Conservation (phyloP, 495 filamentous ascomycete species). For the Pyrenopolyporus hunteri region DNA sequence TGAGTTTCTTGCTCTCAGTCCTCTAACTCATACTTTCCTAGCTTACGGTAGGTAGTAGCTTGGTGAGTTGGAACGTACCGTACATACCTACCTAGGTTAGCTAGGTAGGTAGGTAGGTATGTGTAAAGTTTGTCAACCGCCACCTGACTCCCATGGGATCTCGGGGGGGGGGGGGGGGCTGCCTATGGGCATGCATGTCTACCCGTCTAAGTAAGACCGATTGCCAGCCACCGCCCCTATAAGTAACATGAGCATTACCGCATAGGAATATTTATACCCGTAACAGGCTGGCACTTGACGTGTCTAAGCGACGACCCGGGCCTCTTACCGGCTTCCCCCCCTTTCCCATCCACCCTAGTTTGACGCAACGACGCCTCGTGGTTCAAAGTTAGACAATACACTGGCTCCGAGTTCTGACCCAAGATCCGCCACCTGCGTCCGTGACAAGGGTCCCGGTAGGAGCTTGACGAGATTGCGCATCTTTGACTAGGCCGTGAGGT, state of each 20-base stretch:
- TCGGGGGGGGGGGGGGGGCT: too few species aligned
- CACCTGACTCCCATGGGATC: too few species aligned
- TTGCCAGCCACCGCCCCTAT: too few species aligned
- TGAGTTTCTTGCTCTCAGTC: too few species aligned
- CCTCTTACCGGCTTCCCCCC: background rate
- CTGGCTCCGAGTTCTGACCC: conserved; percentile 9
- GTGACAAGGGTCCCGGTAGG: conserved; percentile 22
- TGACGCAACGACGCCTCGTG: conserved; percentile 21
- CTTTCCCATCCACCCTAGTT: background rate
- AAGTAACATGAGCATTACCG: too few species aligned
- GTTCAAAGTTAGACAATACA: conserved; percentile 13
- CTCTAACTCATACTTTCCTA: conserved; percentile 6
- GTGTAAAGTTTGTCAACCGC: too few species aligned
- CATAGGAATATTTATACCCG: too few species aligned
- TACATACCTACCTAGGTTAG: conserved; percentile 22
- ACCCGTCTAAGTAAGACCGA: too few species aligned
- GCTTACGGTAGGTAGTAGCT: background rate
- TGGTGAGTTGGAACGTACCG: conserved; percentile 15
- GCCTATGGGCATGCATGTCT: too few species aligned
- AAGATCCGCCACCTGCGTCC: conserved; percentile 29
- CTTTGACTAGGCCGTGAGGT: conserved; percentile 8
- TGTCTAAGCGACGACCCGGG: background rate
- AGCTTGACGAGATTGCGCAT: conserved; percentile 21
- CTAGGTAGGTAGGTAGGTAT: too few species aligned
- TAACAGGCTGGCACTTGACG: conserved; percentile 15